Conservation (phyloP, 805 yeast genomes). For the Teunomyces tritomae region DNA sequence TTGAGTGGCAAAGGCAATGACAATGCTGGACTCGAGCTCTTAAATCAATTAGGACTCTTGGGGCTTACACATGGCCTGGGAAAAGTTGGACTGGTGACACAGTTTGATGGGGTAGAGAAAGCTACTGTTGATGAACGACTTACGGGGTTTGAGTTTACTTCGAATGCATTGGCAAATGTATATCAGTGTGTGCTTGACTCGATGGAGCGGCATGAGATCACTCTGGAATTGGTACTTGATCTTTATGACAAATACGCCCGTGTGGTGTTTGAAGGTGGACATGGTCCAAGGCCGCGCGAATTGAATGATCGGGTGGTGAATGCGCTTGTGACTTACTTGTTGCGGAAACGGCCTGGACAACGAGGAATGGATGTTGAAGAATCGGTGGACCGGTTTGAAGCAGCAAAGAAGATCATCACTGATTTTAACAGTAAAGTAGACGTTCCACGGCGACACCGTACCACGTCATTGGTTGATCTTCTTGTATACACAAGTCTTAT, state of each 20-base stretch:
- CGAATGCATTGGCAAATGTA: constrained; percentile 19
- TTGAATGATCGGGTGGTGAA: constrained; percentile 10
- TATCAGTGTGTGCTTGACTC: constrained; percentile 23
- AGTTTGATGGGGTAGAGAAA: constrained; percentile 17
- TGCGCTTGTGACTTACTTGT: constrained; percentile 8
- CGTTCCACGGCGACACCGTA: constrained; percentile 13
- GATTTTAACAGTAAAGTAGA: constrained; percentile 19
- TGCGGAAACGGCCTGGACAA: constrained; percentile 5
- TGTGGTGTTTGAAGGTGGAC: background rate
- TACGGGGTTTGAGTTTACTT: constrained; percentile 19
- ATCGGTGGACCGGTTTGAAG: constrained; percentile 12
- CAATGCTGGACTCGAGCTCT: constrained; percentile 15
- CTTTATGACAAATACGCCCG: constrained; percentile 22
- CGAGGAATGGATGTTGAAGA: constrained; percentile 15
- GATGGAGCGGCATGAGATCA: constrained; percentile 8
- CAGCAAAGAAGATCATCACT: constrained; percentile 26
- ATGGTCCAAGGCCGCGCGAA: background rate
- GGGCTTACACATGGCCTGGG: constrained; percentile 23
- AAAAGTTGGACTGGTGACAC: constrained; percentile 10
- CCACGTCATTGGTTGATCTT: constrained; percentile 26
- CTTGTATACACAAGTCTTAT: constrained; percentile 29
- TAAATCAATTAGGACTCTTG: constrained; percentile 27
- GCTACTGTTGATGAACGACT: constrained; percentile 33
- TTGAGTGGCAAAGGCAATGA: constrained; percentile 14
- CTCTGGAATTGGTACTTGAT: constrained; percentile 16